Conservation (phyloP, 129 eudicot genomes). For the Pulicaria dysenterica region DNA sequence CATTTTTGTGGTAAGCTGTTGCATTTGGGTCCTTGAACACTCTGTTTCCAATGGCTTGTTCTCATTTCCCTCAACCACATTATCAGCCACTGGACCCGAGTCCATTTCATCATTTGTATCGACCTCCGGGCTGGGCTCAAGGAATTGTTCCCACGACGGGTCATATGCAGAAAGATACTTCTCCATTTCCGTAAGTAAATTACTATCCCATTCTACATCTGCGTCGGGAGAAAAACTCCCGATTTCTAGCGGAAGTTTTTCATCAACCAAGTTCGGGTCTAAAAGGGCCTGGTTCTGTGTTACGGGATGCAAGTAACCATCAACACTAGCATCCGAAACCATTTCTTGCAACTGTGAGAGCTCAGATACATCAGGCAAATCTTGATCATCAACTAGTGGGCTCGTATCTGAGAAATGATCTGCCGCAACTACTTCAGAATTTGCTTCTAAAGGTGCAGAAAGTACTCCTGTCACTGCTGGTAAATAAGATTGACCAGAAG, state of each 20-base stretch:
- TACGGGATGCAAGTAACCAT: constrained; percentile 40
- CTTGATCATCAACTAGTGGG: constrained; percentile 40
- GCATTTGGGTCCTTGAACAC: constrained; percentile 62
- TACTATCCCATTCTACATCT: constrained; percentile 66
- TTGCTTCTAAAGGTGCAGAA: constrained; percentile 38
- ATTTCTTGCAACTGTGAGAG: constrained; percentile 45
- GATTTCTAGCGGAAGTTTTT: constrained; percentile 43
- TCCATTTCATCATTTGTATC: constrained; percentile 54
- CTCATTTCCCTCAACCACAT: constrained; percentile 37
- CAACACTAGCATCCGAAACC: constrained; percentile 44
- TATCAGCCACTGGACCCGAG: constrained; percentile 37
- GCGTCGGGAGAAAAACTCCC: constrained; percentile 58
- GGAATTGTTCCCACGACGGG: constrained; percentile 73
- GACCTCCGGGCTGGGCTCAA: constrained; percentile 43
- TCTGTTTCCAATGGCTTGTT: constrained; percentile 46
- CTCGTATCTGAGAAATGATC: constrained; percentile 40
- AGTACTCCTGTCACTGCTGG: constrained; percentile 42
- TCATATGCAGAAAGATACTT: constrained; percentile 54
- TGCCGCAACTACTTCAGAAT: constrained; percentile 40
- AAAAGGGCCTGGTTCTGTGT: constrained; percentile 40
- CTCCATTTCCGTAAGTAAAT: constrained; percentile 56
- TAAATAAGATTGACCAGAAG: constrained; percentile 32
- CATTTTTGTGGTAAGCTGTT: constrained; percentile 82
- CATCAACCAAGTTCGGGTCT: constrained; percentile 42
- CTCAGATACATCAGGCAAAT: constrained; percentile 51